phyloP scores from a whole-genome alignment of 2,329 filamentous ascomycete genomes.

The Paecilomyces niveus region DNA sequence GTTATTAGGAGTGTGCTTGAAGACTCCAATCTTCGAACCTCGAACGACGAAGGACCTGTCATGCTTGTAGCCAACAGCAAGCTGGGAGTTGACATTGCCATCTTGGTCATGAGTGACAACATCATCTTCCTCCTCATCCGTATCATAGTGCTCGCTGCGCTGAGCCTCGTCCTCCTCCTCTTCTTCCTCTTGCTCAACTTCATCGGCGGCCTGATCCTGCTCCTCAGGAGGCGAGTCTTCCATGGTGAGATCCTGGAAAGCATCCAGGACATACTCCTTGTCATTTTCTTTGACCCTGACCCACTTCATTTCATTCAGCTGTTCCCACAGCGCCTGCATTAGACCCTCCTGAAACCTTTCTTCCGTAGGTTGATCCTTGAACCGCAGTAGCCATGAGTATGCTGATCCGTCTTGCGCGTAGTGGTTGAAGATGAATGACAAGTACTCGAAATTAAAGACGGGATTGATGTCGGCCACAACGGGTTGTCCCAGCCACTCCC shows the following conservation, averaged over 20 bases:
- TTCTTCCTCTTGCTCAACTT: constrained; percentile 50
- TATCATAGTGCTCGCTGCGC: constrained; percentile 66
- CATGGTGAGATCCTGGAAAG: constrained; percentile 91
- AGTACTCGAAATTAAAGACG: constrained; percentile 96
- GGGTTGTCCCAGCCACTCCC: constrained; percentile 79
- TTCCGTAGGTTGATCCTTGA: constrained; percentile 72
- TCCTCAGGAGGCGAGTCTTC: constrained; percentile 61
- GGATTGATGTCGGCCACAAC: constrained; percentile 90
- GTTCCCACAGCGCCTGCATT: constrained; percentile 95
- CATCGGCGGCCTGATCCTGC: constrained; percentile 48
- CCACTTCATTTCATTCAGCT: constrained; percentile 92
- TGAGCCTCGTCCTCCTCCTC: constrained; percentile 59
- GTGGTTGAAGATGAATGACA: constrained; percentile 99
- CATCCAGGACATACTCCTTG: constrained; percentile 87
- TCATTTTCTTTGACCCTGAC: constrained; percentile 86
- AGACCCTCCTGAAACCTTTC: constrained; percentile 88
- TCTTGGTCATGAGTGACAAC: constrained; percentile 61
- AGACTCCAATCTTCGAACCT: constrained; percentile 96
- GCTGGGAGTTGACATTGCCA: constrained; percentile 81
- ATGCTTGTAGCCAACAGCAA: constrained; percentile 94
- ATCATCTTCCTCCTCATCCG: constrained; percentile 74
- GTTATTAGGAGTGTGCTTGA: constrained; percentile 91
- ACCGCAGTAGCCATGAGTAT: constrained; percentile 91
- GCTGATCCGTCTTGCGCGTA: constrained; percentile 82
- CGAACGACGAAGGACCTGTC: constrained; percentile 95